phyloP scores from a whole-genome alignment of 805 yeast species.

The Saturnispora sekii region DNA sequence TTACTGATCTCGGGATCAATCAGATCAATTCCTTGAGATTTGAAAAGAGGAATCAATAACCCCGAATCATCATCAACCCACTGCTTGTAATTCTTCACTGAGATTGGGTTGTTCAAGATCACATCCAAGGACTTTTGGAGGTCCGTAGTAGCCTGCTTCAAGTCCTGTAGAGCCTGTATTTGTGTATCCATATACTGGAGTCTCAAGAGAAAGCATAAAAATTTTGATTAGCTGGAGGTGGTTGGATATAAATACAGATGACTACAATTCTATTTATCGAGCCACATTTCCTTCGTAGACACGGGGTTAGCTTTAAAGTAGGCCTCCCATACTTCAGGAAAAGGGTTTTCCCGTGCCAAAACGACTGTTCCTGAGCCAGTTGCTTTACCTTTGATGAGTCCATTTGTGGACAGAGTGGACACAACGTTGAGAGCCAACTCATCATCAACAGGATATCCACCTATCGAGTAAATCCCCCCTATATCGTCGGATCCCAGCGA shows the following conservation, averaged over 20 bases:
- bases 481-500: slow-evolving; percentile 12
- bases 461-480: slow-evolving; percentile 12
- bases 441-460: slow-evolving; percentile 7
- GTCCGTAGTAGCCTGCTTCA: slow-evolving; percentile 8
- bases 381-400: slow-evolving; percentile 43
- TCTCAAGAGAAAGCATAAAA: not conserved
- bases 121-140: slow-evolving; percentile 3
- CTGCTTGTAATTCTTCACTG: slow-evolving; percentile 1
- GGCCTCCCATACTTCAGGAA: slow-evolving; percentile 20
- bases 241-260: too few relatives aligned
- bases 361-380: slow-evolving; percentile 20
- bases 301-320: slow-evolving; percentile 16
- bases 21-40: slow-evolving; percentile 30
- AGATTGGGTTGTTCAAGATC: slow-evolving; percentile 12
- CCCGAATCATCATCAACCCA: slow-evolving; percentile 20
- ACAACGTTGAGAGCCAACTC: slow-evolving; percentile 39
- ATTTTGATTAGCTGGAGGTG: too few relatives aligned
- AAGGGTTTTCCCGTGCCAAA: slow-evolving; percentile 23
- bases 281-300: slow-evolving; percentile 23
- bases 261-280: slow-evolving; percentile 12
- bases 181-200: not conserved
- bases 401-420: slow-evolving; percentile 43
- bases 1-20: slow-evolving; percentile 43
- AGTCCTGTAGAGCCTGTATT: slow-evolving; percentile 2
- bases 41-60: slow-evolving; percentile 6